These are phyloP conservation scores for Colletotrichum sp. DNA, from an alignment of 2,329 filamentous ascomycete genomes.

Conservation along the genomic window DNA sequence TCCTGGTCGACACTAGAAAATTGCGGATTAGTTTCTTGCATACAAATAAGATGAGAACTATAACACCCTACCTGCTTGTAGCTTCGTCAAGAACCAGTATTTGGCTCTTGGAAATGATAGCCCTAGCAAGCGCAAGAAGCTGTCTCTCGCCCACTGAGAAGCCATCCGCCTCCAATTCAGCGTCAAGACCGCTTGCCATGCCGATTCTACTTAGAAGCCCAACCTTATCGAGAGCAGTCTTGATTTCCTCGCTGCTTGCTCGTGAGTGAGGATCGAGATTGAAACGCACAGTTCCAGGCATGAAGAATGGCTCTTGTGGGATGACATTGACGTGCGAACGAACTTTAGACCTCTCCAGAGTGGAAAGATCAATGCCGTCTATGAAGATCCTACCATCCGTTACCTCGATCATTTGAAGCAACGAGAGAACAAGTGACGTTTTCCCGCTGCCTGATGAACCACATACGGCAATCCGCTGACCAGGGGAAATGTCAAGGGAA, in stretches of 20 bases:
- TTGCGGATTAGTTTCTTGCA: not conserved
- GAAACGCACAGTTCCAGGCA: slow-evolving; percentile 50
- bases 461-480: slow-evolving; percentile 36
- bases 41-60: not conserved
- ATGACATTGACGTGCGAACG: slow-evolving; percentile 43
- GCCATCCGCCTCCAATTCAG: slow-evolving; percentile 31
- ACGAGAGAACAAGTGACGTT: slow-evolving; percentile 40
- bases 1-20: not conserved
- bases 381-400: slow-evolving; percentile 45
- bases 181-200: slow-evolving; percentile 40
- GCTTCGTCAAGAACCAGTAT: slow-evolving; percentile 1
- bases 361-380: slow-evolving; percentile 44
- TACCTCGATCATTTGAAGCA: slow-evolving; percentile 56
- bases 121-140: slow-evolving; percentile 52
- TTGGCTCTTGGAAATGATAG: slow-evolving; percentile 38
- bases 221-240: slow-evolving; percentile 49
- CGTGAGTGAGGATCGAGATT: slow-evolving; percentile 51
- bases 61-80: not conserved
- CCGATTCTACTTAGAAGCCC: slow-evolving; percentile 47
- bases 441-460: slow-evolving; percentile 39
- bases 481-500: slow-evolving; percentile 20
- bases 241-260: slow-evolving; percentile 46
- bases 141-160: slow-evolving; percentile 52
- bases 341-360: slow-evolving; percentile 24
- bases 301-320: slow-evolving; percentile 57